Evolutionary conservation across 148 eudicot genomes (phyloP), one percentile per base, ranked within the genome.

Genomic region (Euryodendron excelsum): DNA sequence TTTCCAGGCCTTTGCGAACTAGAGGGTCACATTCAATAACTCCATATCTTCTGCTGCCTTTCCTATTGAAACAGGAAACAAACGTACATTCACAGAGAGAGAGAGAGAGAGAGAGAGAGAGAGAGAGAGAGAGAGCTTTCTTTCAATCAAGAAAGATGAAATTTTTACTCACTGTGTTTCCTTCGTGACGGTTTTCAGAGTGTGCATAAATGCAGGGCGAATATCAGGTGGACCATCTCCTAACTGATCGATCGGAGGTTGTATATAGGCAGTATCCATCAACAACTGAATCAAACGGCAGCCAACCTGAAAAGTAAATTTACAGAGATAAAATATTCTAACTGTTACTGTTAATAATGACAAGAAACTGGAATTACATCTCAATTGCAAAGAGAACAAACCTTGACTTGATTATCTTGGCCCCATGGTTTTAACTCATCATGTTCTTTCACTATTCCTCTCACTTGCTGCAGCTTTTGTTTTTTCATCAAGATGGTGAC

Each of bases 11-110:
- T 79, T 88, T 88, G 33, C 95, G 91, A 79, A 94, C 97, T 69
- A 90, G 83, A 44, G 97, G 97, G 79, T 94, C 98, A 84, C 98
- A 94, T 86, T 90, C 86, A 80, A 92, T 92, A 66, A 94, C 90
- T 61, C 98, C 98, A 82, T 89, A 94, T 68, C 91, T 90, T 86
- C 87, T 88, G 83, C 81, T 60, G 62, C 80, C 81, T 78, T 82
- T 86, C 91, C 99, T 93, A 78, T 70, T 73, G 56, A 66, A 82
- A 78, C 72, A 69, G 56, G 30, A 83, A 55, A 23, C 70, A 72
- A 67, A 45, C 66, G 82, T 44, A 53, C 50, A 17, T 39, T 56
- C 23, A 45, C 58, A 30, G 14, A 3, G 18, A 34, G 13, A 33
- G 27, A 27, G 53, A 48, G 25, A 69, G 74, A 56, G 75, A 28